Evolutionary conservation across 164 flowering plant species (phyloP), one percentile per base, ranked within the genome.

Genomic region (Dillenia turbinata): DNA sequence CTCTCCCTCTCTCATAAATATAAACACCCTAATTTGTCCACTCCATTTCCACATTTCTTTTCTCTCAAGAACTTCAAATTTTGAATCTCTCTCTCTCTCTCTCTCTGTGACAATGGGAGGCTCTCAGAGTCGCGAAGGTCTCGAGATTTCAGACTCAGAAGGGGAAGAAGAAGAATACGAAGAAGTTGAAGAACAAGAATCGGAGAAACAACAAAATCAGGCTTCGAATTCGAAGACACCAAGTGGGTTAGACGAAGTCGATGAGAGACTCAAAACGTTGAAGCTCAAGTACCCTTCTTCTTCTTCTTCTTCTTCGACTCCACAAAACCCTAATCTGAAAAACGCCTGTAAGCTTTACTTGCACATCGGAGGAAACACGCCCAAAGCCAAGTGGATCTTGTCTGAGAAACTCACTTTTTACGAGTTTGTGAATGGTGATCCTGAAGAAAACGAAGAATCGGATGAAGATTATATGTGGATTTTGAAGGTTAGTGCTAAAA

Each of bases 311-410:
- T 19, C 22, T 19, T 19, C 22, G 22, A 19, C 22, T 19, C 22
- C 22, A 8, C 79, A 66, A 15, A 65, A 69, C 53, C 75, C 82
- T 10, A 67, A 52, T 49, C 16, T 71, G 47, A 77, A 72, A 26
- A 90, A 89, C 60, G 71, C 84, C 9, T 84, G 84, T 44, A 92
- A 86, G 73, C 89, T 95, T 54, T 89, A 84, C 63, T 79, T 79
- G 47, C 87, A 86, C 48, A 60, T 85, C 59, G 85, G 87, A 3
- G 89, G 89, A 2, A 81, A 75, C 64, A 79, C 92, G 5, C 81
- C 85, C 9, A 74, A 73, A 13, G 87, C 87, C 19, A 86, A 81
- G 56, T 86, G 87, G 92, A 54, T 84, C 24, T 62, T 82, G 24
- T 78, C 85, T 3, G 85, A 84, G 12, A 80, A 76, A 57, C 46